A percentile compares a stretch with the other conserved stretches of the same genome.
Evolutionary conservation across 2,329 filamentous ascomycete species (phyloP).

Genomic region (Aspergillus sojae): DNA sequence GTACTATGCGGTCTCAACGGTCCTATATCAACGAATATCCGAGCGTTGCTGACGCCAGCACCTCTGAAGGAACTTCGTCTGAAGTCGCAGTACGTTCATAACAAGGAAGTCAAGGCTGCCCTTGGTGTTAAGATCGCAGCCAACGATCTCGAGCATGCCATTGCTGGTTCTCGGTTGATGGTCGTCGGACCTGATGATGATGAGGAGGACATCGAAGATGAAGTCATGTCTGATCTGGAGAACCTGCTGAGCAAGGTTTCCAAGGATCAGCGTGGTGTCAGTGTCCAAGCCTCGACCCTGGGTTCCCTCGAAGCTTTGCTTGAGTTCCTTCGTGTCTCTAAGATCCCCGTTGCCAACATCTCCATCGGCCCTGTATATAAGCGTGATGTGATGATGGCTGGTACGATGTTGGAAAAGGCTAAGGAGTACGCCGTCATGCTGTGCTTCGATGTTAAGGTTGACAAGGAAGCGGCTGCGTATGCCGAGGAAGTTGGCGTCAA

Average conservation of each 20-base stretch:
- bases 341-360: slow-evolving; percentile 97
- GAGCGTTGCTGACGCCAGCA: slow-evolving; percentile 89
- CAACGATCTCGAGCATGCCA: slow-evolving; percentile 91
- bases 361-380: slow-evolving; percentile 98
- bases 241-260: slow-evolving; percentile 88
- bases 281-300: slow-evolving; percentile 94
- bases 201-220: slow-evolving; percentile 93
- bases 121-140: slow-evolving; percentile 99
- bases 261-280: slow-evolving; percentile 90
- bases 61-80: slow-evolving; percentile 91
- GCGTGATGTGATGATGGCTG: slow-evolving; percentile 91
- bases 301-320: slow-evolving; percentile 94
- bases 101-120: slow-evolving; percentile 98
- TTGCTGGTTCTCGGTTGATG: slow-evolving; percentile 91
- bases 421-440: slow-evolving; percentile 98
- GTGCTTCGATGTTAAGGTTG: slow-evolving; percentile 98
- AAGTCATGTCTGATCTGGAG: slow-evolving; percentile 93
- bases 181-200: slow-evolving; percentile 95
- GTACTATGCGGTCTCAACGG: slow-evolving; percentile 97
- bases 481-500: slow-evolving; percentile 94
- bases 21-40: slow-evolving; percentile 90
- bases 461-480: slow-evolving; percentile 90
- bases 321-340: slow-evolving; percentile 92
- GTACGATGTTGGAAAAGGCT: slow-evolving; percentile 93
- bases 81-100: slow-evolving; percentile 96